Evolutionary conservation across 2,329 filamentous ascomycete genomes (phyloP).

Genomic region (Clonostachys solani): DNA sequence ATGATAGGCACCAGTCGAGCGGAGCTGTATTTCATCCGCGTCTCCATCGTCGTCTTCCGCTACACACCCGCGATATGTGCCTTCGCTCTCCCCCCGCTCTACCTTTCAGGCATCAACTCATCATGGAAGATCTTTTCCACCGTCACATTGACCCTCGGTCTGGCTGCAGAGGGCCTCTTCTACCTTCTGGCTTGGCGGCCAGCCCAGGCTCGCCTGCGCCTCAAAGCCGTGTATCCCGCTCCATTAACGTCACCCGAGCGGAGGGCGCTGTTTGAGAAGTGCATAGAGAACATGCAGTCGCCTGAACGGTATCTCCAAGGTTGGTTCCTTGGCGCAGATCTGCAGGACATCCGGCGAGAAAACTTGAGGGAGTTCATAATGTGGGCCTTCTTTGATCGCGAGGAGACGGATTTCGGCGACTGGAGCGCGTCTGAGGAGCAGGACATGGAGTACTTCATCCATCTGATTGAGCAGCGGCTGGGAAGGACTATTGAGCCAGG

Average conservation of each 20-base stretch:
- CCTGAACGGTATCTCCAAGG: constrained; percentile 51
- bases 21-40: constrained; percentile 28
- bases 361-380: constrained; percentile 63
- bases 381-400: constrained; percentile 61
- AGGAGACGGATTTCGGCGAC: constrained; percentile 4
- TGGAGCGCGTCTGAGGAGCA: constrained; percentile 19
- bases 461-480: constrained; percentile 46
- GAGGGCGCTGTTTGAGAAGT: constrained; percentile 49
- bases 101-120: too few relatives aligned
- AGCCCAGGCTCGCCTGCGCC: constrained; percentile 29
- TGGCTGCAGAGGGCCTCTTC: constrained; percentile 29
- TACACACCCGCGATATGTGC: constrained; percentile 18
- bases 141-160: too few relatives aligned
- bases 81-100: constrained; percentile 25
- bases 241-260: constrained; percentile 41
- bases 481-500: constrained; percentile 49
- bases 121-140: too few relatives aligned
- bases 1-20: too few relatives aligned
- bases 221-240: constrained; percentile 32
- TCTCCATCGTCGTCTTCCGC: constrained; percentile 35
- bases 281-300: constrained; percentile 49
- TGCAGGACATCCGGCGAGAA: constrained; percentile 58
- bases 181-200: constrained; percentile 36
- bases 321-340: constrained; percentile 63
- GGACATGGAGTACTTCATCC: constrained; percentile 42